Conservation (phyloP, 371 early-diverging fungal genomes). For the Amoeboaphelidium protococcarum region DNA sequence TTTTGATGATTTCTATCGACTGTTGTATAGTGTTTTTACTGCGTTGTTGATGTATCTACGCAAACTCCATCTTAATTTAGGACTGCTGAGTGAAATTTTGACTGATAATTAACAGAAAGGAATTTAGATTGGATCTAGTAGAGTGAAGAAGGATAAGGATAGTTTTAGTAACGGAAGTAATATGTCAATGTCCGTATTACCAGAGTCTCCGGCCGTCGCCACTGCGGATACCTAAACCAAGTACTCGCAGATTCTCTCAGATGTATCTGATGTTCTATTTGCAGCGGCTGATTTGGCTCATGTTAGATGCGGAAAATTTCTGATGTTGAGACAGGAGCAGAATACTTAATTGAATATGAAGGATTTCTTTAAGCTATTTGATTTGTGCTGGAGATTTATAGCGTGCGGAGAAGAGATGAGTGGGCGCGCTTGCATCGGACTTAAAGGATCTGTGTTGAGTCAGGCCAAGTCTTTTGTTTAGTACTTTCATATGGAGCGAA, state of each 20-base stretch:
- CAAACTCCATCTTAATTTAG: no score
- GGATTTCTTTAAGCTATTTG: conserved; percentile 54
- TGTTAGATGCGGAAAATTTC: conserved; percentile 53
- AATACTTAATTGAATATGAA: conserved; percentile 54
- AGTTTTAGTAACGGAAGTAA: no score
- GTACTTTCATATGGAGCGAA: conserved; percentile 69
- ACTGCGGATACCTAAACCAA: no score
- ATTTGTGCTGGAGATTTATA: conserved; percentile 46
- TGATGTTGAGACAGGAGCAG: conserved; percentile 59
- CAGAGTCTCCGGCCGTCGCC: neutral
- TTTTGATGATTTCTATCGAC: conserved; percentile 44
- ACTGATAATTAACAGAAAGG: no score
- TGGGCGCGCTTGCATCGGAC: conserved; percentile 52
- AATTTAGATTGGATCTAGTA: no score
- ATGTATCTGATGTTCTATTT: neutral
- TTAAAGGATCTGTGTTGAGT: conserved; percentile 41
- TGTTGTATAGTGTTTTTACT: no score
- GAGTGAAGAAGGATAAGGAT: no score
- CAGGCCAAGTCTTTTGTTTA: conserved; percentile 62
- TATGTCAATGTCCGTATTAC: no score
- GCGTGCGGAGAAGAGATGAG: conserved; percentile 35
- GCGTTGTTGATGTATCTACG: no score
- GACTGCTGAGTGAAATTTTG: no score
- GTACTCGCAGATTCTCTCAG: no score
- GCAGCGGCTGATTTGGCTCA: conserved; percentile 51